Evolutionary conservation across 2,329 filamentous ascomycete species (phyloP).

Genomic region (Penicillium sclerotiorum): DNA sequence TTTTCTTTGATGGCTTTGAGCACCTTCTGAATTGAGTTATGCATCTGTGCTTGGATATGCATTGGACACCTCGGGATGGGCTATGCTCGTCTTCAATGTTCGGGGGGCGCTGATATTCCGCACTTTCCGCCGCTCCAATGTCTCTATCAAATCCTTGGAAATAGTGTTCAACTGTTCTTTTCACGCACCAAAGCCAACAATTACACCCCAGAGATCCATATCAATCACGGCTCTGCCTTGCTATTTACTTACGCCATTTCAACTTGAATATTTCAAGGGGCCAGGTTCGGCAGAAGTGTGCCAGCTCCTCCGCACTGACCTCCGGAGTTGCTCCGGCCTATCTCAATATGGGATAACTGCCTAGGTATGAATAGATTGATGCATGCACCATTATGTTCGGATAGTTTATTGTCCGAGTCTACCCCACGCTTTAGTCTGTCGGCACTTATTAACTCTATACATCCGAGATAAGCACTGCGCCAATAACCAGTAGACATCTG

Average conservation of each 20-base stretch:
- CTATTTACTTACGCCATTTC: too few relatives aligned
- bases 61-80: neutral
- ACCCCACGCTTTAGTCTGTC: neutral
- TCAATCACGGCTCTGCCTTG: too few relatives aligned
- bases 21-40: neutral
- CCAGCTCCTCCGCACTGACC: neutral
- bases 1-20: neutral
- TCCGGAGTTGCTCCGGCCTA: slow-evolving; percentile 1
- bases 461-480: slow-evolving; percentile 4
- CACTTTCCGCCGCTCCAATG: too few relatives aligned
- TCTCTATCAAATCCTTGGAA: too few relatives aligned
- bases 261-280: too few relatives aligned
- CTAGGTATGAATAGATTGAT: too few relatives aligned
- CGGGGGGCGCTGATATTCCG: neutral
- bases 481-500: too few relatives aligned
- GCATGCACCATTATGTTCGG: neutral
- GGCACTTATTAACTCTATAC: neutral
- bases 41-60: neutral
- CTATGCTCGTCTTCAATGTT: neutral
- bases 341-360: neutral
- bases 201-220: too few relatives aligned
- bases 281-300: neutral
- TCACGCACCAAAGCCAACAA: too few relatives aligned
- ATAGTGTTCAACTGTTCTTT: too few relatives aligned
- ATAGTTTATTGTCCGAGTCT: neutral